Percentiles rank a stretch among this genome's conserved stretches.
phyloP scores from a whole-genome alignment of 169 alveolate genomes.

The Babesia caballi region DNA sequence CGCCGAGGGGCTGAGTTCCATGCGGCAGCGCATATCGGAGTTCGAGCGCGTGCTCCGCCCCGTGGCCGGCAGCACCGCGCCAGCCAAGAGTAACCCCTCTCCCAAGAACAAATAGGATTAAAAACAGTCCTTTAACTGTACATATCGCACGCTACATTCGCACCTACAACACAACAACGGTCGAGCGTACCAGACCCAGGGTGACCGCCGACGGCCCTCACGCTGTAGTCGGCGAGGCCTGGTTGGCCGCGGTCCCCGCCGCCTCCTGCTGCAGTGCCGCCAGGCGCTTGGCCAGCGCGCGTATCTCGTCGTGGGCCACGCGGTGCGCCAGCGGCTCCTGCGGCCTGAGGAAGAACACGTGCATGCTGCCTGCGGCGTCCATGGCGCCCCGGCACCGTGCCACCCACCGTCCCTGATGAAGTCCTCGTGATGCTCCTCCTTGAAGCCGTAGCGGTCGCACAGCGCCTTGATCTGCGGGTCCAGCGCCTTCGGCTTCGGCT shows the following conservation, averaged over 20 bases:
- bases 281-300: slow-evolving; percentile 1
- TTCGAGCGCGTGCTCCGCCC: background rate
- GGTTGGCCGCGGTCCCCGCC: too few species aligned
- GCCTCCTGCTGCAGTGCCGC: background rate
- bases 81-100: too few species aligned
- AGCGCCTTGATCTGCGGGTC: slow-evolving; percentile 41
- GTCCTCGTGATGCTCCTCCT: slow-evolving; percentile 2
- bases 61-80: background rate
- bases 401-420: slow-evolving; percentile 48
- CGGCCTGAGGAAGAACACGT: slow-evolving; percentile 45
- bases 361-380: slow-evolving; percentile 17
- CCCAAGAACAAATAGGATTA: too few species aligned
- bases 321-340: slow-evolving; percentile 39
- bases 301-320: slow-evolving; percentile 32
- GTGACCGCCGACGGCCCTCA: too few species aligned
- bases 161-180: too few species aligned
- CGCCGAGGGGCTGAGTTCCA: background rate
- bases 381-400: too few species aligned
- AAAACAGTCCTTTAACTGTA: too few species aligned
- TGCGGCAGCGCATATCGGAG: background rate
- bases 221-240: too few species aligned
- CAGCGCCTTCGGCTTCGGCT: slow-evolving; percentile 42
- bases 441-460: slow-evolving; percentile 38
- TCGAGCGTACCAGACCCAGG: too few species aligned
- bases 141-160: too few species aligned